Evolutionary conservation across 305 asterid genomes (phyloP).

Genomic region (Solanum hybrid): DNA sequence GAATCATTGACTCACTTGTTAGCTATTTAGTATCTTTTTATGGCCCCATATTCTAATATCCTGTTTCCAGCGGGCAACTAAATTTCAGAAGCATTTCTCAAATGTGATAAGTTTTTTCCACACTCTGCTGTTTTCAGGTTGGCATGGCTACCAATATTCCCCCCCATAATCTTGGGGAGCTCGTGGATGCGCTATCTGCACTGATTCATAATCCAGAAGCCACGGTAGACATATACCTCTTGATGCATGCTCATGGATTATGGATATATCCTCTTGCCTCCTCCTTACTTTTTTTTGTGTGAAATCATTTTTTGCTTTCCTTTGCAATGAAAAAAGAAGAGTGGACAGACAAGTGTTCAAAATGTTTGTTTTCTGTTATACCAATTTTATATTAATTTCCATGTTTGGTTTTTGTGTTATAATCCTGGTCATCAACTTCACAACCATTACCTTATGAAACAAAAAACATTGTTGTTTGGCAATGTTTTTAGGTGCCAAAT

Average conservation of each 20-base stretch:
- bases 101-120: slow-evolving; percentile 2
- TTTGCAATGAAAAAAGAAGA: background rate
- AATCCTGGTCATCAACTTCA: background rate
- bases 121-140: slow-evolving; percentile 45
- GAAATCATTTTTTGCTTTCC: background rate
- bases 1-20: slow-evolving; percentile 21
- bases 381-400: background rate
- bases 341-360: background rate
- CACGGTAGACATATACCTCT: slow-evolving; percentile 44
- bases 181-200: slow-evolving; percentile 83
- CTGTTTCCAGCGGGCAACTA: background rate
- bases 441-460: background rate
- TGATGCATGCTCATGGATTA: background rate
- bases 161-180: slow-evolving; percentile 97
- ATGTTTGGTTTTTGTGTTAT: background rate
- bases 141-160: slow-evolving; percentile 99
- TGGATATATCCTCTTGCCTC: background rate
- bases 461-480: background rate
- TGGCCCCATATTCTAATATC: background rate
- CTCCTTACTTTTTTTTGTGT: background rate
- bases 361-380: background rate
- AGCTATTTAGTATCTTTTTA: background rate
- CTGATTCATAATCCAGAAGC: slow-evolving; percentile 95
- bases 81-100: background rate
- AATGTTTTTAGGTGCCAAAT: background rate